phyloP scores from a whole-genome alignment of 208 protist genomes.

The Zelonia costaricensis region DNA sequence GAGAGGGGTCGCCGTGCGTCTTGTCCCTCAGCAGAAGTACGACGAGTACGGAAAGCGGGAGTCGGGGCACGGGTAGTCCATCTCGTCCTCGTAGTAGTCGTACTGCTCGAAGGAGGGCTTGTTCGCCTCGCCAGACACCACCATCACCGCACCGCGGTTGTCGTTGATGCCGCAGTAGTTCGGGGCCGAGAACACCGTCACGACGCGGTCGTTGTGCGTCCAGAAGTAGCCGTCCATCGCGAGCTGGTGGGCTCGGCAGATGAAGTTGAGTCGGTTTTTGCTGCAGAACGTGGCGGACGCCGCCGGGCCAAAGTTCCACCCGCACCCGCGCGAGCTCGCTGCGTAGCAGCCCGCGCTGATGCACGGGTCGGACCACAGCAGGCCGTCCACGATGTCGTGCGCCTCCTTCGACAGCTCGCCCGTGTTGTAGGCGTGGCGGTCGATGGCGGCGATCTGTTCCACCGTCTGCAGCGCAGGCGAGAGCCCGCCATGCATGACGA shows the following conservation, averaged over 20 bases:
- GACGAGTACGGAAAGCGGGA: slow-evolving; percentile 26
- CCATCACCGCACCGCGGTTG: slow-evolving; percentile 72
- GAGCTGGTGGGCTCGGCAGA: slow-evolving; percentile 92
- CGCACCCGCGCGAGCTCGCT: slow-evolving; percentile 97
- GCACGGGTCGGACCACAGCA: slow-evolving; percentile 98
- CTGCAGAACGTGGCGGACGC: slow-evolving; percentile 94
- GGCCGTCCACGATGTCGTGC: slow-evolving; percentile 96
- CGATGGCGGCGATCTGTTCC: slow-evolving; percentile 27
- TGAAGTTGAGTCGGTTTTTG: slow-evolving; percentile 95
- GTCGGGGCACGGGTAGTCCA: slow-evolving; percentile 4
- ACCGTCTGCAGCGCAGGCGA: slow-evolving; percentile 76
- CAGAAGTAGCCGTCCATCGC: slow-evolving; percentile 86
- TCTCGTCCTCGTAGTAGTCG: slow-evolving; percentile 27
- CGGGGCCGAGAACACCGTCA: slow-evolving; percentile 72
- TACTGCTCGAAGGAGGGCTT: slow-evolving; percentile 41
- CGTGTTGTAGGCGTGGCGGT: slow-evolving; percentile 41
- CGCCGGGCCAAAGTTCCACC: slow-evolving; percentile 95
- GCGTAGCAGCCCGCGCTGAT: slow-evolving; percentile 83
- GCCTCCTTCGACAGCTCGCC: slow-evolving; percentile 91
- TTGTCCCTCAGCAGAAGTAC: slow-evolving; percentile 30
- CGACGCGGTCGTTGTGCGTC: slow-evolving; percentile 43
- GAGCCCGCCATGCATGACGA: slow-evolving; percentile 97
- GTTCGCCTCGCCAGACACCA: slow-evolving; percentile 14
- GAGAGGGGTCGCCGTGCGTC: too few species aligned
- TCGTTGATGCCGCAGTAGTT: slow-evolving; percentile 73